Evolutionary conservation across 768 basidiomycete species (phyloP).

Genomic region (Exsudoporus frostii): DNA sequence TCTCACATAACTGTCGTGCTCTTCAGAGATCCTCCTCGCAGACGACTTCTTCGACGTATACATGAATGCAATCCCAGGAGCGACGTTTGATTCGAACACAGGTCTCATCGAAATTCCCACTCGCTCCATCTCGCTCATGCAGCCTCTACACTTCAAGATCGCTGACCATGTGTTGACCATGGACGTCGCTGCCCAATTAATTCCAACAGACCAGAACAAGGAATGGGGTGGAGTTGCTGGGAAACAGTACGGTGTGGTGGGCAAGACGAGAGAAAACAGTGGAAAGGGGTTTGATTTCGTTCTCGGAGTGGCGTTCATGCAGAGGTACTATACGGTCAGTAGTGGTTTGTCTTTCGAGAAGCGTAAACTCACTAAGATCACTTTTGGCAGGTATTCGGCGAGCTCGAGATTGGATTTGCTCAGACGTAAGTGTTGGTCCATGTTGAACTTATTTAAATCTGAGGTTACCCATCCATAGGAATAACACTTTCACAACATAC

Average conservation of each 20-base stretch:
- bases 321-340: conserved; percentile 9
- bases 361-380: neutral
- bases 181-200: conserved; percentile 21
- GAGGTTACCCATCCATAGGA: conserved; percentile 7
- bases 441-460: neutral
- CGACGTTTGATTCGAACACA: neutral
- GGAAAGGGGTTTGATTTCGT: neutral
- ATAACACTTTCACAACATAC: conserved; percentile 17
- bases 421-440: conserved; percentile 18
- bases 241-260: conserved; percentile 13
- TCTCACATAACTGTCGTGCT: neutral
- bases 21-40: conserved; percentile 22
- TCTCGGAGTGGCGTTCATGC: neutral
- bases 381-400: conserved; percentile 18
- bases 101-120: conserved; percentile 16
- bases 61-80: conserved; percentile 14
- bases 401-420: conserved; percentile 20
- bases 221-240: conserved; percentile 9
- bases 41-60: conserved; percentile 17
- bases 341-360: neutral
- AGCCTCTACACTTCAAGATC: conserved; percentile 16
- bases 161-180: conserved; percentile 5
- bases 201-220: conserved; percentile 14
- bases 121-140: conserved; percentile 14
- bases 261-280: neutral